Percentiles rank a stretch among this genome's conserved stretches.
These are phyloP conservation scores for Neurospora tetraspora DNA, from an alignment of 495 filamentous ascomycete genomes.

Conservation along the genomic window DNA sequence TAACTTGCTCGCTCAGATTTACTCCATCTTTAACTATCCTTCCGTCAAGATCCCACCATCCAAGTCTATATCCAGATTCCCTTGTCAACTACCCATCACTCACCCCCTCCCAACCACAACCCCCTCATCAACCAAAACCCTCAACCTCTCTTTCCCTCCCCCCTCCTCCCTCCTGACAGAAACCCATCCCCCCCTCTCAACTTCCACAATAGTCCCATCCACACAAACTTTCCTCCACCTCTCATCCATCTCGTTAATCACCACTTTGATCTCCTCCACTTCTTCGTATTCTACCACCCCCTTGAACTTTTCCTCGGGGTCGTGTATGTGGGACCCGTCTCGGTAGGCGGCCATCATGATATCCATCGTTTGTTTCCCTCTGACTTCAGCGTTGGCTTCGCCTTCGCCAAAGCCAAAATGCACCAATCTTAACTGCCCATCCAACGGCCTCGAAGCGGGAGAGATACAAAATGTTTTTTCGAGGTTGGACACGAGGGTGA, in stretches of 20 bases:
- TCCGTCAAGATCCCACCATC: neutral
- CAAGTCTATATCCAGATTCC: neutral
- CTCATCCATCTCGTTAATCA: conserved; percentile 51
- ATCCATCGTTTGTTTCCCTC: conserved; percentile 53
- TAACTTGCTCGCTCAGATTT: no score
- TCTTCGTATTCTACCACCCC: conserved; percentile 53
- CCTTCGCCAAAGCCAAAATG: conserved; percentile 44
- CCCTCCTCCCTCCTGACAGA: conserved; percentile 35
- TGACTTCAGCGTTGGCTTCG: neutral
- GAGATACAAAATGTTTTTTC: conserved; percentile 74
- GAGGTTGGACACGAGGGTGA: conserved; percentile 64
- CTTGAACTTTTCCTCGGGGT: conserved; percentile 13
- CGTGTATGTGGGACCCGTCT: conserved; percentile 50
- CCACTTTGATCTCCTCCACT: conserved; percentile 52
- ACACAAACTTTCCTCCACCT: conserved; percentile 79
- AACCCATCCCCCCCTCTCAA: conserved; percentile 64
- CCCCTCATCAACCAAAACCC: conserved; percentile 24
- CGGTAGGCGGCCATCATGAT: conserved; percentile 70
- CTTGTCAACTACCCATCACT: neutral
- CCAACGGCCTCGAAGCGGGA: conserved; percentile 54
- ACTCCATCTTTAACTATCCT: no score
- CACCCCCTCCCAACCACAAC: neutral
- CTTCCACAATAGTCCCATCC: conserved; percentile 72
- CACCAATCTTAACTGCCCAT: conserved; percentile 59
- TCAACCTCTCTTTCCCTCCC: conserved; percentile 10